These are phyloP conservation scores for Pichia sp. DNA, from an alignment of 1,139 yeast genomes.

Conservation along the genomic window DNA sequence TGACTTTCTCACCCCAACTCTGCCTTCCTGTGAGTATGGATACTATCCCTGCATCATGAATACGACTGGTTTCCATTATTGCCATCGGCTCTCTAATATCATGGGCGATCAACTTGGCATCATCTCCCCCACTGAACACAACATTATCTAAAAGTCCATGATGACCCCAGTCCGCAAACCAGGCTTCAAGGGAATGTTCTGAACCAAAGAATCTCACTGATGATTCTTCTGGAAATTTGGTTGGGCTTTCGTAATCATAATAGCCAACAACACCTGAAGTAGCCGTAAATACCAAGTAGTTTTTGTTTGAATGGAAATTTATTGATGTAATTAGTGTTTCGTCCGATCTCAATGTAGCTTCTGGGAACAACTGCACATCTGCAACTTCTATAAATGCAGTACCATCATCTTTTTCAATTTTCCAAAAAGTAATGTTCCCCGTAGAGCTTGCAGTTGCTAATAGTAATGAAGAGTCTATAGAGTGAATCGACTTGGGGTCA, in stretches of 20 bases:
- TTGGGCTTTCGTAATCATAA: slow-evolving; percentile 30
- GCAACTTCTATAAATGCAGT: slow-evolving; percentile 25
- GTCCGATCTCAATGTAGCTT: slow-evolving; percentile 3
- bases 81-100: slow-evolving; percentile 47
- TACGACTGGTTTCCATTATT: slow-evolving; percentile 56
- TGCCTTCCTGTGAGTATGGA: slow-evolving; percentile 50
- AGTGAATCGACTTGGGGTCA: slow-evolving; percentile 37
- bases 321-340: slow-evolving; percentile 59
- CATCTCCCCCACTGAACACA: slow-evolving; percentile 90
- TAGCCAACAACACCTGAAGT: slow-evolving; percentile 53
- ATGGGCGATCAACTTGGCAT: slow-evolving; percentile 68
- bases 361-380: slow-evolving; percentile 43
- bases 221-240: not conserved
- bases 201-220: slow-evolving; percentile 1
- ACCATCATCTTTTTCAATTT: slow-evolving; percentile 19
- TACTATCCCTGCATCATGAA: slow-evolving; percentile 87
- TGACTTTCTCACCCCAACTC: slow-evolving; percentile 18
- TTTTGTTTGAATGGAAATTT: slow-evolving; percentile 47
- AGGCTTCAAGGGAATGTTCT: slow-evolving; percentile 71
- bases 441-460: slow-evolving; percentile 74
- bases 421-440: slow-evolving; percentile 71
- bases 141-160: slow-evolving; percentile 50
- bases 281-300: slow-evolving; percentile 43
- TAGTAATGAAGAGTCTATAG: slow-evolving; percentile 36
- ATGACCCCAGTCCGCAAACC: slow-evolving; percentile 80